These are phyloP conservation scores for Penicillium simplicissimum DNA, from an alignment of 495 filamentous ascomycete species.

Conservation along the genomic window DNA sequence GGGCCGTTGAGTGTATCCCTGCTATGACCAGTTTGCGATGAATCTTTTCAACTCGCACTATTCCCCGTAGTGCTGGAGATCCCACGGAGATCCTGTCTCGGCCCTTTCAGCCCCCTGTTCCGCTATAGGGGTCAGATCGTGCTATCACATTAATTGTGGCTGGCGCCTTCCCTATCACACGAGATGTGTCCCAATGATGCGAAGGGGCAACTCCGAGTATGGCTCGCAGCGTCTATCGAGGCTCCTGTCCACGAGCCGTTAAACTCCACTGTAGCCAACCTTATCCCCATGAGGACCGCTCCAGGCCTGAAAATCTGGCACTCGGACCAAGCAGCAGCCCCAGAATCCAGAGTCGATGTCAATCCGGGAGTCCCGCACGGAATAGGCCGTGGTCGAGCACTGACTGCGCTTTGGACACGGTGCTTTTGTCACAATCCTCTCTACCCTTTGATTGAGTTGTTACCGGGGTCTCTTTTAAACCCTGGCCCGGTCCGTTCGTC, in stretches of 20 bases:
- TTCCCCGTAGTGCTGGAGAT: background rate
- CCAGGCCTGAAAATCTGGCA: background rate
- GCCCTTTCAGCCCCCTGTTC: background rate
- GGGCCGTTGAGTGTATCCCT: background rate
- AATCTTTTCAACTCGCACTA: background rate
- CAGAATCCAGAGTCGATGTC: background rate
- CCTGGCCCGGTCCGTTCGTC: background rate
- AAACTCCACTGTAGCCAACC: background rate
- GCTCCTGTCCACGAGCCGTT: slow-evolving; percentile 1
- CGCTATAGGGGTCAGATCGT: background rate
- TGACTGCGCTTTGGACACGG: background rate
- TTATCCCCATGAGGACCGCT: background rate
- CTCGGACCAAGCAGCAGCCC: background rate
- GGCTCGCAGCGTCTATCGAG: background rate
- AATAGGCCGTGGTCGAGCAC: background rate
- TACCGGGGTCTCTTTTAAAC: slow-evolving; percentile 5
- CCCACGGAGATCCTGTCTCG: background rate
- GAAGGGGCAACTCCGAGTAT: background rate
- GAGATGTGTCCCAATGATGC: background rate
- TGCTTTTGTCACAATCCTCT: background rate
- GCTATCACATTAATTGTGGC: background rate
- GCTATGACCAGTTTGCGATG: background rate
- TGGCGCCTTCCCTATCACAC: background rate
- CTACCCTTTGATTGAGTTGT: background rate
- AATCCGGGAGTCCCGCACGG: background rate